phyloP scores from a whole-genome alignment of 2,329 filamentous ascomycete species.

The Fusarium coffeatum region DNA sequence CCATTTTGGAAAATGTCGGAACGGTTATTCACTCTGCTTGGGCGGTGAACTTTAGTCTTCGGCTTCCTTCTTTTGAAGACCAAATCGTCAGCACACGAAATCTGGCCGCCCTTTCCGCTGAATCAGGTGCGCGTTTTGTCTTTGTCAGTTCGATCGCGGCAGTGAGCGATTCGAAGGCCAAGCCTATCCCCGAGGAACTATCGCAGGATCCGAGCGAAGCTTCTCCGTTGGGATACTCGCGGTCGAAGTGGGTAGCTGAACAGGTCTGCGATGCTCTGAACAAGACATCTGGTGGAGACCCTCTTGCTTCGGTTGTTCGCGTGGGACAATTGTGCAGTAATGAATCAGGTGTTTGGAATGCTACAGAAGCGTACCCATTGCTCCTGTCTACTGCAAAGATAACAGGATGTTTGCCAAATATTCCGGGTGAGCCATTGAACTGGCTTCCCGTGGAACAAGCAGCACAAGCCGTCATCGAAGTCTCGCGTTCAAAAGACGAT shows the following conservation, averaged over 20 bases:
- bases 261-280: slow-evolving; percentile 48
- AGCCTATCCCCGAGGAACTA: slow-evolving; percentile 49
- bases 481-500: slow-evolving; percentile 27
- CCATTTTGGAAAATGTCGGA: neutral
- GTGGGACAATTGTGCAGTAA: slow-evolving; percentile 65
- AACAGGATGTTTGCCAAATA: slow-evolving; percentile 49
- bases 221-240: slow-evolving; percentile 57
- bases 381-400: slow-evolving; percentile 60
- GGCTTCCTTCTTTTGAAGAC: slow-evolving; percentile 62
- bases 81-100: slow-evolving; percentile 59
- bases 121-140: slow-evolving; percentile 51
- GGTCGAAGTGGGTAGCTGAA: slow-evolving; percentile 57
- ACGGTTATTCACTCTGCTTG: slow-evolving; percentile 63
- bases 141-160: slow-evolving; percentile 64
- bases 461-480: slow-evolving; percentile 55
- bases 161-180: slow-evolving; percentile 50
- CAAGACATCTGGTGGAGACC: no score
- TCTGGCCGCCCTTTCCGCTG: slow-evolving; percentile 53
- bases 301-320: slow-evolving; percentile 53
- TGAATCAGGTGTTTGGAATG: slow-evolving; percentile 62
- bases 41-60: slow-evolving; percentile 68
- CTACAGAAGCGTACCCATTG: slow-evolving; percentile 63
- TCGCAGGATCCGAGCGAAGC: slow-evolving; percentile 35
- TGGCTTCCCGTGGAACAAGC: slow-evolving; percentile 62
- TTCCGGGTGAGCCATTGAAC: slow-evolving; percentile 52